Evolutionary conservation across 2,329 filamentous ascomycete genomes (phyloP), one percentile per base, ranked within the genome.

Genomic region (Tympanopsis confertula): DNA sequence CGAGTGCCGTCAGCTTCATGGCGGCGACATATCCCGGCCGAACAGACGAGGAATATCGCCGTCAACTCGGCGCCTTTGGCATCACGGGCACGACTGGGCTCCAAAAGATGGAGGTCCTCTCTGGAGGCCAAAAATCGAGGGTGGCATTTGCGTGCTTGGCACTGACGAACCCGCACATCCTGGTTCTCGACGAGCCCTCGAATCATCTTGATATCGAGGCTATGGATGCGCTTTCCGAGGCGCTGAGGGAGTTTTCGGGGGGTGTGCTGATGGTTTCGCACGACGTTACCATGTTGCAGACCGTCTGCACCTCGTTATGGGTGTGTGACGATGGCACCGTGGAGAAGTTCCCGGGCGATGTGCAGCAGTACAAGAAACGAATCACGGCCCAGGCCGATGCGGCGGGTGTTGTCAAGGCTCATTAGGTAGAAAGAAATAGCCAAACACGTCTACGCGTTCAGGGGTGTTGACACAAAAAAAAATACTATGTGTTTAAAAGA

Each of bases 171-270:
- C 91, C 91, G 15, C 91, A 98, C 55, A 96, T 98, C 47, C 72
- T 98, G 35, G 91, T 98, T 43, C 83, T 98, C 37, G 91, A 98
- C 72, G 91, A 98, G 62, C 91, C 91, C 57, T 94, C 86, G 45
- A 98, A 98, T 68, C 91, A 98, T 61, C 68, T 98, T 51, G 91
- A 98, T 75, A 96, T 98, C 50, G 91, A 98, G 61, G 91, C 91
- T 45, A 95, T 98, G 91, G 91, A 98, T 58, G 89, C 91, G 12
- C 68, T 98, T 38, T 80, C 86, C 4, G 78, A 82, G 20, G 91
- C 91, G 13, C 68, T 98, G 48, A 73, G 78, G 48, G 75, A 80
- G 45, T 98, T 96, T 65, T 74, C 94, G 62, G 91, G 91, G 43
- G 91, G 91, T 57, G 88, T 98, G 39, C 67, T 98, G 51, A 96